Base-by-base conservation (phyloP, 768 basidiomycete species). In the Auriscalpium microsporum region DNA sequence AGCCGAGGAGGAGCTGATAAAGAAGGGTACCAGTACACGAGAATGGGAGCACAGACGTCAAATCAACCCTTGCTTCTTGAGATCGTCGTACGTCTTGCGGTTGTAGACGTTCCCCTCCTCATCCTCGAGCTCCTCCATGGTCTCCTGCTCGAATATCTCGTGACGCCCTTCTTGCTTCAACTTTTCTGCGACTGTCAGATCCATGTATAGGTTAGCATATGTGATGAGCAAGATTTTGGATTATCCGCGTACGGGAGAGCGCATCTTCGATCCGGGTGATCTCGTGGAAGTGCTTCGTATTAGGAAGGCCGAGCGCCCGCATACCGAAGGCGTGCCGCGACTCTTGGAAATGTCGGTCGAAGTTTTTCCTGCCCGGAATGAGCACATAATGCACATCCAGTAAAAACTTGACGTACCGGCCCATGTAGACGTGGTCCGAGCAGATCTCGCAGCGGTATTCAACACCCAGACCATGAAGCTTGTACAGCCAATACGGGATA, bases 231-330 rank as follows among this genome's bases (percentile, higher is more conserved):
- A 28, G 28, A 28, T 4, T 7, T 3, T 28, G 28, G 28, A 4
- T 28, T 28, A 2, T 28, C 2, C 5, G 84, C 93, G 62, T 68
- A 97, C 95, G 75, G 35, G 93, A 82, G 54, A 99, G 81, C 0
- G 94, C 96, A 73, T 99, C 96, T 64, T 94, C 90, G 60, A 99
- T 99, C 51, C 87, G 83, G 23, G 94, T 98, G 57, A 99, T 97
- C 71, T 96, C 96, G 67, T 96, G 94, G 77, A 98, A 99, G 72
- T 99, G 96, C 71, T 95, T 97, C 2, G 95, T 98, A 62, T 97
- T 97, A 1, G 96, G 96, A 55, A 99, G 77, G 37, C 96, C 96
- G 33, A 99, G 79, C 10, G 95, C 94, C 48, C 93, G 86, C 93
- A 99, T 96, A 21, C 94, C 96, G 63, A 97, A 98, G 1, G 96